Conservation (phyloP, 495 filamentous ascomycete genomes). For the Lasiosphaeris hirsuta region DNA sequence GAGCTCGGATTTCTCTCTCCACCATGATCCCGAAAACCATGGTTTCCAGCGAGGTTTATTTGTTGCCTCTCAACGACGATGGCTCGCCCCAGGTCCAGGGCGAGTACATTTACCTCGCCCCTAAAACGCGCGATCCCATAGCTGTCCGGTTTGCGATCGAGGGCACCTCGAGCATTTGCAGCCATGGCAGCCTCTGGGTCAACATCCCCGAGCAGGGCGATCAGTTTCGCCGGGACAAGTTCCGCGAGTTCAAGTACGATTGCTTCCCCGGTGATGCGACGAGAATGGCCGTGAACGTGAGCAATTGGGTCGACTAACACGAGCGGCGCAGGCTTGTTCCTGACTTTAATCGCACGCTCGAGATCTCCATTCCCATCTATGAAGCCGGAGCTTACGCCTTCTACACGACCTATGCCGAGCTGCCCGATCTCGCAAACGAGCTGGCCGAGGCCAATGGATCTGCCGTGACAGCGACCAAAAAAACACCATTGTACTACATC, state of each 20-base stretch:
- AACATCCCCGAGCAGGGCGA: slow-evolving; percentile 80
- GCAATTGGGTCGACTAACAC: slow-evolving; percentile 3
- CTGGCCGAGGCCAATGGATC: slow-evolving; percentile 35
- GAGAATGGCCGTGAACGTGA: not conserved
- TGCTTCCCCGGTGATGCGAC: too few species aligned
- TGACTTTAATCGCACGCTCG: slow-evolving; percentile 86
- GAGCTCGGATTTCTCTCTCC: slow-evolving; percentile 13
- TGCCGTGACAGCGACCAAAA: slow-evolving; percentile 47
- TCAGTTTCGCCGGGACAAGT: slow-evolving; percentile 70
- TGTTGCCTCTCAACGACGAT: slow-evolving; percentile 84
- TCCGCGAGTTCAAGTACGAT: slow-evolving; percentile 80
- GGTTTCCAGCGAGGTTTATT: slow-evolving; percentile 66
- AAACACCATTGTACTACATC: slow-evolving; percentile 79
- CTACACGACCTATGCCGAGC: slow-evolving; percentile 87
- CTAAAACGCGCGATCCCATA: slow-evolving; percentile 67
- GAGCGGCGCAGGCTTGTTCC: slow-evolving; percentile 64
- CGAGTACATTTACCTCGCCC: slow-evolving; percentile 85
- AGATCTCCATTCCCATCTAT: slow-evolving; percentile 82
- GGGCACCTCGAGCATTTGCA: slow-evolving; percentile 92
- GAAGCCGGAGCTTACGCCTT: slow-evolving; percentile 90
- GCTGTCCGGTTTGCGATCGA: slow-evolving; percentile 88
- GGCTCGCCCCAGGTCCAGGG: slow-evolving; percentile 88
- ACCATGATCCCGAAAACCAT: slow-evolving; percentile 51
- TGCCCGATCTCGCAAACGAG: slow-evolving; percentile 70
- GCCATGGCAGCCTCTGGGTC: slow-evolving; percentile 90